Conservation (phyloP, 345 rosid genomes). For the Conringia planisiliqua region DNA sequence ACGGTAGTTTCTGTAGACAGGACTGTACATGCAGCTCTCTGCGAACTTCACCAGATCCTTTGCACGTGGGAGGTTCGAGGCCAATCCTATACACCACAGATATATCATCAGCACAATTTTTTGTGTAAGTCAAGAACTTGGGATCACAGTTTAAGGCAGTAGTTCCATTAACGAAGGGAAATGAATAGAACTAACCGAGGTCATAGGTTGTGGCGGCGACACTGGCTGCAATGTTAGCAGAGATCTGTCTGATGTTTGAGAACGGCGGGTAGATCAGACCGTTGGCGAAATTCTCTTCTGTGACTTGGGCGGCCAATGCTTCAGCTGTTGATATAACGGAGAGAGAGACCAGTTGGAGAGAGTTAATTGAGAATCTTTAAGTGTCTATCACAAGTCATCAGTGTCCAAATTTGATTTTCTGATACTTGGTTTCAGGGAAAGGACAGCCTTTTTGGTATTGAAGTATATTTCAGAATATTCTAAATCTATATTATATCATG, state of each 20-base stretch:
- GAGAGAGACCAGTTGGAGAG: not conserved
- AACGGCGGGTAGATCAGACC: slow-evolving; percentile 94
- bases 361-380: not conserved
- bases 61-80: slow-evolving; percentile 85
- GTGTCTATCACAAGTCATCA: not conserved
- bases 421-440: not conserved
- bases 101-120: not conserved
- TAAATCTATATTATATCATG: too few species aligned
- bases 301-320: slow-evolving; percentile 82
- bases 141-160: not conserved
- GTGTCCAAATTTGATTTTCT: not conserved
- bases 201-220: slow-evolving; percentile 94
- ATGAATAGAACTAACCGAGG: slow-evolving; percentile 56
- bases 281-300: slow-evolving; percentile 57
- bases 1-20: slow-evolving; percentile 72
- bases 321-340: slow-evolving; percentile 56
- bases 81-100: slow-evolving; percentile 60
- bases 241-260: slow-evolving; percentile 79
- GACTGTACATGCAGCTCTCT: slow-evolving; percentile 96
- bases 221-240: slow-evolving; percentile 81
- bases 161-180: not conserved
- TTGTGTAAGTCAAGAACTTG: not conserved
- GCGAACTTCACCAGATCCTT: slow-evolving; percentile 72
- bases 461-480: too few species aligned
- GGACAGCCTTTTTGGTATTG: too few species aligned